phyloP scores from a whole-genome alignment of 495 filamentous ascomycete genomes.

The Acidomyces sp. region DNA sequence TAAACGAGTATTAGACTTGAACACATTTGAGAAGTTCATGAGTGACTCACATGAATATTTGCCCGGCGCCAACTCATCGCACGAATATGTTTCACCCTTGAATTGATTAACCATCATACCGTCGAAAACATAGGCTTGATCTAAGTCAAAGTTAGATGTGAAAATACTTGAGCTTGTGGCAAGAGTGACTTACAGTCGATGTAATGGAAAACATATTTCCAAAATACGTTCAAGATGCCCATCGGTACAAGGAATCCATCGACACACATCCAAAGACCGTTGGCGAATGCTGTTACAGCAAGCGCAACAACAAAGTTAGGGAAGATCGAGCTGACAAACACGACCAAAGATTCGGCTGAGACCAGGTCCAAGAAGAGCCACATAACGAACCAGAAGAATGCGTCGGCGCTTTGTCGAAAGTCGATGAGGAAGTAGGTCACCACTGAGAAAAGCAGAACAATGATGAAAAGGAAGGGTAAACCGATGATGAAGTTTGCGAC shows the following conservation, averaged over 20 bases:
- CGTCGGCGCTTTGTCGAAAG: conserved; percentile 46
- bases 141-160: conserved; percentile 53
- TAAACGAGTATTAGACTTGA: not conserved
- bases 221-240: conserved; percentile 58
- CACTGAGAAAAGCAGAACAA: conserved; percentile 54
- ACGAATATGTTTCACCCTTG: conserved; percentile 42
- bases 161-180: too few relatives aligned
- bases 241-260: conserved; percentile 60
- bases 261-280: conserved; percentile 74
- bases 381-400: conserved; percentile 65
- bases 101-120: conserved; percentile 87
- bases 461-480: conserved; percentile 61
- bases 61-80: too few relatives aligned
- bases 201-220: conserved; percentile 67
- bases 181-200: conserved; percentile 52
- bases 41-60: too few relatives aligned
- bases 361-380: conserved; percentile 74
- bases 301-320: conserved; percentile 63
- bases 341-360: conserved; percentile 64
- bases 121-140: conserved; percentile 66
- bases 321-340: conserved; percentile 57
- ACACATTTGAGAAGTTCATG: too few relatives aligned
- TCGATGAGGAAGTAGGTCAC: conserved; percentile 65
- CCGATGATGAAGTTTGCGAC: conserved; percentile 69
- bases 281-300: conserved; percentile 62